Evolutionary conservation across 768 basidiomycete species (phyloP).

Genomic region (Tricholomella constricta): DNA sequence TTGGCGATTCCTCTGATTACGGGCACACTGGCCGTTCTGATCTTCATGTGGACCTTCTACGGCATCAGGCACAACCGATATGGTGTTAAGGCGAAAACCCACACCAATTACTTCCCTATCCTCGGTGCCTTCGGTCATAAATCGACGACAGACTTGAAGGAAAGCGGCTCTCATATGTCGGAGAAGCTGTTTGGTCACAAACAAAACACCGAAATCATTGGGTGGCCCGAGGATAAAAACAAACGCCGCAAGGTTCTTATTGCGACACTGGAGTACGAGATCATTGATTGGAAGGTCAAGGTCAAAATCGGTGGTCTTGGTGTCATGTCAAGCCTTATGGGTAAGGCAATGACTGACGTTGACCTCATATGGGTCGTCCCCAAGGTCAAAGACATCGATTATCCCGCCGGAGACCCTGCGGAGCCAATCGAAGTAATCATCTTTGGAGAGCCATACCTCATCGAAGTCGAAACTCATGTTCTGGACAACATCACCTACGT

Average conservation of each 20-base stretch:
- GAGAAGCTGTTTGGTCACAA: slow-evolving; percentile 79
- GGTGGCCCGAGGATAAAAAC: slow-evolving; percentile 94
- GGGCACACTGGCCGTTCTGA: slow-evolving; percentile 73
- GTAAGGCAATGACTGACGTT: slow-evolving; percentile 97
- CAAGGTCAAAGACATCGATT: slow-evolving; percentile 93
- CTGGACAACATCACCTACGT: slow-evolving; percentile 96
- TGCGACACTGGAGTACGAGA: slow-evolving; percentile 92
- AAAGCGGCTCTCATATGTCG: slow-evolving; percentile 51
- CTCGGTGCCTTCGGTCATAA: slow-evolving; percentile 65
- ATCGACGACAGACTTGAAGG: slow-evolving; percentile 73
- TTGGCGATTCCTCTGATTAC: slow-evolving; percentile 83
- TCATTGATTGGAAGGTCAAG: slow-evolving; percentile 96
- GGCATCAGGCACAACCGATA: slow-evolving; percentile 94
- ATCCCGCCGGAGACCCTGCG: slow-evolving; percentile 87
- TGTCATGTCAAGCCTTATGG: slow-evolving; percentile 98
- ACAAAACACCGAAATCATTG: slow-evolving; percentile 72
- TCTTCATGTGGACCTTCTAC: slow-evolving; percentile 97
- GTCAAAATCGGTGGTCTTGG: slow-evolving; percentile 98
- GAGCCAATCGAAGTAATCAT: slow-evolving; percentile 97
- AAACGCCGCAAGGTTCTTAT: slow-evolving; percentile 93
- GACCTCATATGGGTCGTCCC: slow-evolving; percentile 93
- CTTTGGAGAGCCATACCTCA: slow-evolving; percentile 93
- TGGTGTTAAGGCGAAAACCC: slow-evolving; percentile 74
- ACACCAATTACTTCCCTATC: slow-evolving; percentile 87
- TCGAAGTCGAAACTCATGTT: slow-evolving; percentile 92